A percentile compares a stretch with the other conserved stretches of the same genome.
Conservation (phyloP, 176 grass and related monocot genomes). For the Juncus effusus region DNA sequence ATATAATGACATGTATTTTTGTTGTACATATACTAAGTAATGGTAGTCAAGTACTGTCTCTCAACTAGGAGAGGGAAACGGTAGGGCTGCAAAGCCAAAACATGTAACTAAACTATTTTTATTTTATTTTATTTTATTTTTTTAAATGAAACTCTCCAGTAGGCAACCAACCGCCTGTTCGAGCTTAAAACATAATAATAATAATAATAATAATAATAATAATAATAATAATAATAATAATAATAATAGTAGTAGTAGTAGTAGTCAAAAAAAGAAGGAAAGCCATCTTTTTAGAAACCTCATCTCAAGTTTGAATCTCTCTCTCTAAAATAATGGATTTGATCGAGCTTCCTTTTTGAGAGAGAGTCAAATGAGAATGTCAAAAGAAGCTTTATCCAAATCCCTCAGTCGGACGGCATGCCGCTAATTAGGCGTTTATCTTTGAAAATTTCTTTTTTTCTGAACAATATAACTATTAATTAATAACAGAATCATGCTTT, state of each 20-base stretch:
- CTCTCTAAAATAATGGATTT: slow-evolving; percentile 21
- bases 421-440: not conserved
- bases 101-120: not conserved
- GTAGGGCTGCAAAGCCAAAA: no score
- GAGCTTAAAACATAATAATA: not conserved
- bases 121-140: not conserved
- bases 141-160: not conserved
- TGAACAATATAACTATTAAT: not conserved
- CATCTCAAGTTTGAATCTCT: slow-evolving; percentile 20
- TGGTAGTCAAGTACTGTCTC: no score
- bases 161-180: not conserved
- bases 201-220: not conserved
- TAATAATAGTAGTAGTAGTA: not conserved
- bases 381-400: slow-evolving; percentile 7
- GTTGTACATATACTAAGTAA: no score
- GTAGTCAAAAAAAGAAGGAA: slow-evolving; percentile 9
- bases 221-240: not conserved
- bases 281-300: not conserved
- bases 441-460: not conserved
- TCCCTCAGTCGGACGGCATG: slow-evolving; percentile 3
- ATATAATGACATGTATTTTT: no score
- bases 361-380: not conserved
- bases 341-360: slow-evolving; percentile 2
- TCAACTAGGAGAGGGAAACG: no score
- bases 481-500: not conserved